A percentile compares a stretch with the other conserved stretches of the same genome.
Conservation (phyloP, 495 filamentous ascomycete genomes). For the Penicillium desertorum region DNA sequence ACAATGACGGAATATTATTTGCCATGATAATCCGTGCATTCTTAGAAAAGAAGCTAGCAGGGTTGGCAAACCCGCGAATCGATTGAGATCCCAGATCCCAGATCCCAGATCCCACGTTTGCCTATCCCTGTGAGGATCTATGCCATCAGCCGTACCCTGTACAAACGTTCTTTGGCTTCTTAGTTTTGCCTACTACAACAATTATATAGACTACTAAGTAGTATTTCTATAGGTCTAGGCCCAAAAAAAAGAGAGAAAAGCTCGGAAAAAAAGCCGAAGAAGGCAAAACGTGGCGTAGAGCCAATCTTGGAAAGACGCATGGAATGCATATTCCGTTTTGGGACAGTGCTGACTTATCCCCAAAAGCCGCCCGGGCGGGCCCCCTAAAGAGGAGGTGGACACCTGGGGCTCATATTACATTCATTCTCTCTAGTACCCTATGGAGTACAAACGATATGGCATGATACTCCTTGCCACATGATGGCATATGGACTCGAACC, state of each 20-base stretch:
- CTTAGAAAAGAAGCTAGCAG: constrained; percentile 14
- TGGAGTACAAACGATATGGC: not conserved
- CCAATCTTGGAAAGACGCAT: not conserved
- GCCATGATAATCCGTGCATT: not conserved
- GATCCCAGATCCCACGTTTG: constrained; percentile 21
- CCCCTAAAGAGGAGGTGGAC: no score
- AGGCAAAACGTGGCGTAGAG: not conserved
- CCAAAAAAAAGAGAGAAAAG: no score
- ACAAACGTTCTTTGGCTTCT: not conserved
- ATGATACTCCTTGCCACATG: not conserved
- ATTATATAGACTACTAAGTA: no score
- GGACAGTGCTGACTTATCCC: not conserved
- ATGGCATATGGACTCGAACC: not conserved
- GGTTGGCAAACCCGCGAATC: constrained; percentile 11
- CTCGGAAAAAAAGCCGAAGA: not conserved
- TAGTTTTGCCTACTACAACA: no score
- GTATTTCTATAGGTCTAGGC: no score
- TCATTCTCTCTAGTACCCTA: not conserved
- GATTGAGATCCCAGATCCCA: constrained; percentile 24
- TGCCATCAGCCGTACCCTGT: constrained; percentile 5
- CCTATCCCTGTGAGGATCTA: constrained; percentile 20
- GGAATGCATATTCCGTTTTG: not conserved
- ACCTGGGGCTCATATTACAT: not conserved
- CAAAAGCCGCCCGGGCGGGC: no score
- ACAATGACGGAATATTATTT: not conserved